Base-by-base conservation (phyloP, 306 rosid species). In the Vigna mungo region DNA sequence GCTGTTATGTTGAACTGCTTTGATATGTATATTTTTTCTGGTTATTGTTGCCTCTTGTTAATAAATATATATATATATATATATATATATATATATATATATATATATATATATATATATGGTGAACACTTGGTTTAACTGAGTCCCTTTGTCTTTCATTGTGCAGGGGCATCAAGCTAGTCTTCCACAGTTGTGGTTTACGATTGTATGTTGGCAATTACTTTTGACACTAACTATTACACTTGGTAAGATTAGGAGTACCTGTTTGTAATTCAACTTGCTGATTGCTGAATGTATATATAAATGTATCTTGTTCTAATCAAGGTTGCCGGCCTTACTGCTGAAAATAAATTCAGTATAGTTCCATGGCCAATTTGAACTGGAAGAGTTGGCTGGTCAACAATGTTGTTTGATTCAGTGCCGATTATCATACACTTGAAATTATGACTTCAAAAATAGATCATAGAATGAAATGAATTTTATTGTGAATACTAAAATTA, bases 101-200 rank as follows among this genome's bases (percentile, higher is more conserved):
- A 20, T 14, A 23, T 68, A 27, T 70, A 20, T 70, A 20, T 14
- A 23, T 68, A 27, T 70, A 20, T 70, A 20, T 14, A 23, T 68
- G 44, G 16, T 72, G 61, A 61, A 59, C 14, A 9, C 4, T 61
- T 75, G 48, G 71, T 76, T 41, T 66, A 58, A 84, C 80, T 32
- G 13, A 21, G 78, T 4, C 21, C 3, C 48, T 59, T 61, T 11
- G 18, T 74, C 9, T 36, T 36, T 36, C 41, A 68, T 49, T 74
- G 77, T 78, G 92, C 93, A 87, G 96, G 89, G 14, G 86, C 88
- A 27, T 84, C 86, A 59, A 83, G 60, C 73, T 86, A 85, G 82
- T 47, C 61, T 54, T 55, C 30, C 72, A 17, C 44, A 27, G 49
- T 17, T 53, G 75, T 43, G 48, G 27, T 7, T 25, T 68, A 75